phyloP scores from a whole-genome alignment of 129 eudicot genomes.

The Helianthus annuus region HanXRQr2.0-SUNRISE NC_035440.2:40805403-40805902 shows the following conservation, averaged over 20 bases:
- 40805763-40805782: conserved; percentile 69
- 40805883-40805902: conserved; percentile 79
- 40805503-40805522: conserved; percentile 58
- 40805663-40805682: conserved; percentile 81
- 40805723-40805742: conserved; percentile 64
- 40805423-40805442: conserved; percentile 92
- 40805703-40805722: conserved; percentile 83
- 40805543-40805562: conserved; percentile 46
- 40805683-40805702: conserved; percentile 98
- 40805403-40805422: conserved; percentile 58
- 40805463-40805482: conserved; percentile 73
- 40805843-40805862: conserved; percentile 93
- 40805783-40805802: conserved; percentile 48
- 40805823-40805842: conserved; percentile 92
- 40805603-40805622: conserved; percentile 48
- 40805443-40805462: conserved; percentile 60
- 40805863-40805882: conserved; percentile 75
- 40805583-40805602: conserved; percentile 54
- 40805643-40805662: conserved; percentile 57
- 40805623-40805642: conserved; percentile 44
- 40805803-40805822: conserved; percentile 74
- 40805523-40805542: conserved; percentile 67
- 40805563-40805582: conserved; percentile 55
- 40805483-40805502: conserved; percentile 31
- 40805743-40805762: conserved; percentile 64